Evolutionary conservation across 768 basidiomycete genomes (phyloP), one percentile per base, ranked within the genome.

Genomic region (Boletus speciosus): DNA sequence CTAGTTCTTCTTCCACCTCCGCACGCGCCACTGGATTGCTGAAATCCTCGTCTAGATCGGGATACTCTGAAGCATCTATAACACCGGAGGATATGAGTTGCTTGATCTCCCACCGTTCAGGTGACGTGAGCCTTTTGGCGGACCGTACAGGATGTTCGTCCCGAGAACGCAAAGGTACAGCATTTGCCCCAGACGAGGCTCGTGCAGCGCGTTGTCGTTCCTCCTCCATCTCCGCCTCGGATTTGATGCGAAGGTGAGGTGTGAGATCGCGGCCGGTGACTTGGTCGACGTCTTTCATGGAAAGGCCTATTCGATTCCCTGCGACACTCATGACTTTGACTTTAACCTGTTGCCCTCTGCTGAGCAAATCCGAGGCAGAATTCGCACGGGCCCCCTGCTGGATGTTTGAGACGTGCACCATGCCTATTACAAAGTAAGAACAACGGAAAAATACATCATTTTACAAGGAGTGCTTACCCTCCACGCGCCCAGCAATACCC

Each of bases 41-140:
- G 66, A 88, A 82, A 55, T 93, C 91, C 62, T 94, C 93, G 58
- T 95, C 91, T 48, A 97, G 76, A 31, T 96, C 91, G 3, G 93
- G 94, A 64, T 95, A 96, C 69, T 98, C 97, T 5, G 94, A 88
- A 11, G 95, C 88, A 59, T 86, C 85, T 51, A 98, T 81, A 15
- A 86, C 90, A 40, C 97, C 97, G 31, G 94, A 97, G 1, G 97
- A 90, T 51, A 98, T 97, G 52, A 99, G 83, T 69, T 98, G 97
- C 71, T 98, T 98, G 72, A 99, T 95, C 75, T 99, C 97, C 94
- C 97, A 99, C 29, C 97, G 85, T 71, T 99, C 97, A 1, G 97
- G 97, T 7, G 91, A 94, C 1, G 95, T 95, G 53, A 98, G 75
- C 15, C 96, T 82, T 66, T 93, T 94, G 0, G 93, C 92, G 3